Base-by-base conservation (phyloP, 192 early-diverging fungal species). In the Borealophlyctis nickersoniae region DNA sequence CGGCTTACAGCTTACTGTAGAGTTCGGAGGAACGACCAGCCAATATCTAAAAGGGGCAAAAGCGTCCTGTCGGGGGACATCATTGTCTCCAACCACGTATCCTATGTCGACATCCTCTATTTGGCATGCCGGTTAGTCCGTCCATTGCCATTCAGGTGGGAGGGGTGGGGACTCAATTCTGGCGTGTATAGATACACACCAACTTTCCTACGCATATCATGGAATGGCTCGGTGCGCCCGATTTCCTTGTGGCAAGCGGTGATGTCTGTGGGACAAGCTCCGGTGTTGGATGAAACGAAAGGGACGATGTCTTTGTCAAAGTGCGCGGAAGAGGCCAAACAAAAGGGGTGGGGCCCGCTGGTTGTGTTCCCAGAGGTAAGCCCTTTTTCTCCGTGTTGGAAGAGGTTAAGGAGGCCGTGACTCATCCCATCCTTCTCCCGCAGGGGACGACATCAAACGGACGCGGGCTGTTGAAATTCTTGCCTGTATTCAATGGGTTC, bases 361-460 rank as follows among this genome's bases (percentile, higher is more conserved):
- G 77, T 86, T 36, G 58, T 89, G 19, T 88, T 89, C 60, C 88
- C 88, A 7, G 88, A 89, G 71, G 86, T 84, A 70, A 48, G 55
- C 71, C 77, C 19, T 45, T 73, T 80, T 5, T 81, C 75, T 49
- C 62, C 74, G 1, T n/a, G n/a, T n/a, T n/a, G n/a, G n/a, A n/a
- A n/a, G n/a, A n/a, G n/a, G n/a, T n/a, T n/a, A n/a, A n/a, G 76
- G 39, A 34, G 51, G 60, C n/a, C n/a, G n/a, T n/a, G n/a, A n/a
- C n/a, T n/a, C n/a, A n/a, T n/a, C n/a, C n/a, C n/a, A n/a, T n/a
- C n/a, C n/a, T n/a, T 45, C 7, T 45, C 7, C 11, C 36, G 9
- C 56, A 86, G 84, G 87, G 85, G 39, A 92, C 92, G 0, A 93
- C 92, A 9, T 86, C 86, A 26, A 95, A 95, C 70, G 91, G 91